These are phyloP conservation scores for Fraxinus quadrangulata DNA, from an alignment of 257 asterid species.

Conservation along the genomic window DNA sequence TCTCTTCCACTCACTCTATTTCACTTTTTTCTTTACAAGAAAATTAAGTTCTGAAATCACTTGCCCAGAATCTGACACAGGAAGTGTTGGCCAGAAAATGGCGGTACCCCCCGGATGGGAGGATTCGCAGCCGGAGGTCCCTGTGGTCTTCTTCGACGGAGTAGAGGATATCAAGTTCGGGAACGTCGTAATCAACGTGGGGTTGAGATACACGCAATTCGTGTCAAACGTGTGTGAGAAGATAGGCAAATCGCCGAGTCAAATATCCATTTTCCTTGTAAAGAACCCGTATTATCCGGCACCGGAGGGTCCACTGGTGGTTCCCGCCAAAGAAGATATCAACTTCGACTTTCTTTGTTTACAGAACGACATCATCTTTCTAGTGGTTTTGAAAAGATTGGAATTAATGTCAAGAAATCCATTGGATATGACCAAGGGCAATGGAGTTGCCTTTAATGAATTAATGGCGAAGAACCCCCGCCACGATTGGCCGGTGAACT, in stretches of 20 bases:
- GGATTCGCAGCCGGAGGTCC: not conserved
- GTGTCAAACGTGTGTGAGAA: not conserved
- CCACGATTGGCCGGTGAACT: not conserved
- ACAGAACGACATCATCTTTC: not conserved
- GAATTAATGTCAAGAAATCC: not conserved
- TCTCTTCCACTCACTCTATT: not conserved
- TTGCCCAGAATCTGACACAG: not conserved
- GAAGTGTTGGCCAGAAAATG: not conserved
- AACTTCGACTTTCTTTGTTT: not conserved
- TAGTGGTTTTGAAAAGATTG: not conserved
- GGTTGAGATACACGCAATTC: not conserved
- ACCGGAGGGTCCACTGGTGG: not conserved
- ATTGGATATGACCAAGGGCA: not conserved
- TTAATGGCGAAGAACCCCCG: not conserved
- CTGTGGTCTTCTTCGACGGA: not conserved
- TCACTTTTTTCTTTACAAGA: not conserved
- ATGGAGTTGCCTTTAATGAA: not conserved
- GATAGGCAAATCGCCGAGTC: not conserved
- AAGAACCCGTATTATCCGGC: not conserved
- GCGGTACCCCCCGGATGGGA: not conserved
- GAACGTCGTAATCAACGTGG: not conserved
- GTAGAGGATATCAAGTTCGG: not conserved
- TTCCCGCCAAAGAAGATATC: not conserved
- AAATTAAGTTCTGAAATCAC: not conserved
- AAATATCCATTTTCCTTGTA: not conserved